Conservation (phyloP, 2,329 filamentous ascomycete species). For the Fusarium verticillioides region DNA sequence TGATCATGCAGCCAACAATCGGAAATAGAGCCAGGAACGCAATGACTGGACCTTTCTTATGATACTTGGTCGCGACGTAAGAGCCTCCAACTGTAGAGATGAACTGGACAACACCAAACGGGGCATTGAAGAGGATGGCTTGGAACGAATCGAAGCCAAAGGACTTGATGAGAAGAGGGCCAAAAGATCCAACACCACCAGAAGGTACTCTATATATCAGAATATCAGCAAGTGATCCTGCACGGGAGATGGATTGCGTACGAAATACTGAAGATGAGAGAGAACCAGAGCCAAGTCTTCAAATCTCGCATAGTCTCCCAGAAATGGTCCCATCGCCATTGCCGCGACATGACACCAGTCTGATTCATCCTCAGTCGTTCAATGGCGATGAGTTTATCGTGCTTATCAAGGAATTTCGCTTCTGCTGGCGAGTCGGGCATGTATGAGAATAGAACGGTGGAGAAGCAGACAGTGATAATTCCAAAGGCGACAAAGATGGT, state of each 20-base stretch:
- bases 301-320: conserved; percentile 52
- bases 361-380: conserved; percentile 66
- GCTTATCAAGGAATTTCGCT: conserved; percentile 64
- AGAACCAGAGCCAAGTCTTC: conserved; percentile 58
- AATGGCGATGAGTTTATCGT: conserved; percentile 68
- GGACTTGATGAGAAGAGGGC: conserved; percentile 65
- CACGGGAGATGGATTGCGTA: conserved; percentile 34
- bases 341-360: conserved; percentile 52
- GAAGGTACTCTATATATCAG: conserved; percentile 56
- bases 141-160: conserved; percentile 67
- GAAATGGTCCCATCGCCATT: conserved; percentile 57
- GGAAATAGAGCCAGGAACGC: conserved; percentile 66
- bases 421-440: conserved; percentile 74
- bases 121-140: conserved; percentile 70
- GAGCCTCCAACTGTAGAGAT: conserved; percentile 68
- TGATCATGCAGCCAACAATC: conserved; percentile 58
- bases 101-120: conserved; percentile 69
- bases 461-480: conserved; percentile 57
- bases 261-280: conserved; percentile 64
- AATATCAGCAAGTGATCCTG: rapidly evolving
- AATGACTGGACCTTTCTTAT: conserved; percentile 68
- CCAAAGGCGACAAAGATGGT: conserved; percentile 51
- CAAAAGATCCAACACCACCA: conserved; percentile 69
- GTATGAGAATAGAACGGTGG: conserved; percentile 60
- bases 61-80: conserved; percentile 63